Evolutionary conservation across 805 yeast species (phyloP).

Genomic region (Kluyveromyces nonfermentans): DNA sequence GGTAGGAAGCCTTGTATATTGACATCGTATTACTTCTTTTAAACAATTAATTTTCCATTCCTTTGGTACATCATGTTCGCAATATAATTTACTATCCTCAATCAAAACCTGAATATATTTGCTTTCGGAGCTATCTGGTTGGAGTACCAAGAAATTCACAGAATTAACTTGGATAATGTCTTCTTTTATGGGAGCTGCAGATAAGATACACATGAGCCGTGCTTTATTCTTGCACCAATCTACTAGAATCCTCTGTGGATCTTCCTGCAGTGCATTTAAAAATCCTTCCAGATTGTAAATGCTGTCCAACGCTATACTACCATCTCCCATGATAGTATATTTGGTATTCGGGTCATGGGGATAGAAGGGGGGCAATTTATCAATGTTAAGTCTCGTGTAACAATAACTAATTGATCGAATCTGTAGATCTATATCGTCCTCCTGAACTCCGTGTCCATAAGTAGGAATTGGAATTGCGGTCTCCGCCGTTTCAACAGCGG

Average conservation of each 20-base stretch:
- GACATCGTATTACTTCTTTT: constrained; percentile 24
- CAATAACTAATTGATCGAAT: constrained; percentile 50
- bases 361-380: constrained; percentile 36
- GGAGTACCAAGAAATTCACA: constrained; percentile 32
- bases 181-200: constrained; percentile 38
- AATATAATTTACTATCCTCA: constrained; percentile 39
- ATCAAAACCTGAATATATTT: constrained; percentile 38
- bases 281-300: constrained; percentile 44
- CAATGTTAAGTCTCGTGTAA: constrained; percentile 42
- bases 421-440: constrained; percentile 55
- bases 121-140: constrained; percentile 35
- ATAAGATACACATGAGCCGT: constrained; percentile 48
- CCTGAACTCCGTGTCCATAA: constrained; percentile 37
- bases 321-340: background rate
- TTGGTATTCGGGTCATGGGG: constrained; percentile 12
- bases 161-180: constrained; percentile 19
- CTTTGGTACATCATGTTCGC: constrained; percentile 42
- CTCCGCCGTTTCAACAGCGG: constrained; percentile 31
- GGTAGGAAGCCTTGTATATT: constrained; percentile 17
- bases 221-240: constrained; percentile 63
- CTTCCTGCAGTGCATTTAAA: constrained; percentile 34
- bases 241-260: constrained; percentile 55
- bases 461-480: no score
- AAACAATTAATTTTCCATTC: constrained; percentile 35
- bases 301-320: constrained; percentile 38